A percentile compares a stretch with the other conserved stretches of the same genome.
Evolutionary conservation across 176 grass and related monocot species (phyloP).

Genomic region (Aegilops speltoides): DNA sequence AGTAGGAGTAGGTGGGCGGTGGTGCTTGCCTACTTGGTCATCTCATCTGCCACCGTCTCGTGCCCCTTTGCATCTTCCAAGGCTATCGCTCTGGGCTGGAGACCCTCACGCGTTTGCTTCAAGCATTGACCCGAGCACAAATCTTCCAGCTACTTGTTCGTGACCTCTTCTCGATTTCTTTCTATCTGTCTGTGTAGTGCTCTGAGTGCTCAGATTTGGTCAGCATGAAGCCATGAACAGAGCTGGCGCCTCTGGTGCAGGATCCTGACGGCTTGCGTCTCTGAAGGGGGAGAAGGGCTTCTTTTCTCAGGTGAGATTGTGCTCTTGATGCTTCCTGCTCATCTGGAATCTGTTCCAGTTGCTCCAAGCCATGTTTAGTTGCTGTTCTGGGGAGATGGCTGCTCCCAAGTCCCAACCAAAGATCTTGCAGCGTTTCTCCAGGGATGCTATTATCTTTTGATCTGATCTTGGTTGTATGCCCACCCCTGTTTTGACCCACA

Average conservation of each 20-base stretch:
- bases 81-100: background rate
- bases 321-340: slow-evolving; percentile 15
- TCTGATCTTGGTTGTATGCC: slow-evolving; percentile 5
- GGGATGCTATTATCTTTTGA: background rate
- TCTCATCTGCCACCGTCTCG: background rate
- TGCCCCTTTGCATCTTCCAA: slow-evolving; percentile 40
- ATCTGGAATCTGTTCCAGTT: background rate
- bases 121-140: slow-evolving; percentile 37
- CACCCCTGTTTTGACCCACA: background rate
- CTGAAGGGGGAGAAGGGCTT: background rate
- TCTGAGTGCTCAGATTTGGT: slow-evolving; percentile 32
- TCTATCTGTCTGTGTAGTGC: background rate
- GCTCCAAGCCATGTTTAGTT: background rate
- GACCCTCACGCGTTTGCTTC: slow-evolving; percentile 36
- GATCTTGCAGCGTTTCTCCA: slow-evolving; percentile 17
- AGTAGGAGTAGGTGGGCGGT: slow-evolving; percentile 39
- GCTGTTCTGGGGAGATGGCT: background rate
- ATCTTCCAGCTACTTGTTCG: slow-evolving; percentile 13
- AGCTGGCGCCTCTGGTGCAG: slow-evolving; percentile 5
- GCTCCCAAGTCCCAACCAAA: background rate
- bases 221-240: background rate
- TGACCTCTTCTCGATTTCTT: slow-evolving; percentile 27
- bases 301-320: slow-evolving; percentile 31
- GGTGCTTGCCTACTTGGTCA: background rate
- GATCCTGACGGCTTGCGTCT: background rate